Percentiles rank a stretch among this genome's conserved stretches.
Conservation (phyloP, 192 early-diverging fungal species). For the Backusella westeae region DNA sequence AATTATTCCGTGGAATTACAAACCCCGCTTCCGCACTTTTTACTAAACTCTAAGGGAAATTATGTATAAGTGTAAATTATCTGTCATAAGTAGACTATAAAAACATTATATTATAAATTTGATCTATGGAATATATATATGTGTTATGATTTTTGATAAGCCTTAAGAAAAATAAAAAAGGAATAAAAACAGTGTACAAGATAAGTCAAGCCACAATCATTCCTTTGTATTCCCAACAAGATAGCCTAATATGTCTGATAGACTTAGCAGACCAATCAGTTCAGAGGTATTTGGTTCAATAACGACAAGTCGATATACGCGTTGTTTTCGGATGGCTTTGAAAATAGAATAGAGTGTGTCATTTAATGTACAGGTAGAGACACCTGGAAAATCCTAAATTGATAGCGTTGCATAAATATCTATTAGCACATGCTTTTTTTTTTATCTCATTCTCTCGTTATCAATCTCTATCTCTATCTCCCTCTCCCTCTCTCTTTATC, state of each 20-base stretch:
- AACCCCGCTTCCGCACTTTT: too few species aligned
- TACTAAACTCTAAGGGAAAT: too few species aligned
- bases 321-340: slow-evolving; percentile 79
- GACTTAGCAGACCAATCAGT: slow-evolving; percentile 75
- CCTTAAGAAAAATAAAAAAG: neutral
- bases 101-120: neutral
- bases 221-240: slow-evolving; percentile 32
- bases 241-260: slow-evolving; percentile 78
- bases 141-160: neutral
- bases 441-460: neutral
- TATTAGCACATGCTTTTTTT: neutral
- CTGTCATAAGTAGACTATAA: neutral
- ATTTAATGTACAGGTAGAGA: slow-evolving; percentile 82
- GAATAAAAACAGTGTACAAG: neutral
- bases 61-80: too few species aligned
- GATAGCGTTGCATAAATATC: neutral
- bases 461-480: neutral
- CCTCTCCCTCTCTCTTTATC: neutral
- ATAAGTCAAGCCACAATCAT: neutral
- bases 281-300: slow-evolving; percentile 71
- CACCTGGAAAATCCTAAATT: slow-evolving; percentile 80
- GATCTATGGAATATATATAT: neutral
- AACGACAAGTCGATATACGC: slow-evolving; percentile 88
- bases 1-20: too few species aligned
- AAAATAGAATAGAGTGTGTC: slow-evolving; percentile 88